Evolutionary conservation across 2,329 filamentous ascomycete species (phyloP).

Genomic region (Pseudogymnoascus sp.): DNA sequence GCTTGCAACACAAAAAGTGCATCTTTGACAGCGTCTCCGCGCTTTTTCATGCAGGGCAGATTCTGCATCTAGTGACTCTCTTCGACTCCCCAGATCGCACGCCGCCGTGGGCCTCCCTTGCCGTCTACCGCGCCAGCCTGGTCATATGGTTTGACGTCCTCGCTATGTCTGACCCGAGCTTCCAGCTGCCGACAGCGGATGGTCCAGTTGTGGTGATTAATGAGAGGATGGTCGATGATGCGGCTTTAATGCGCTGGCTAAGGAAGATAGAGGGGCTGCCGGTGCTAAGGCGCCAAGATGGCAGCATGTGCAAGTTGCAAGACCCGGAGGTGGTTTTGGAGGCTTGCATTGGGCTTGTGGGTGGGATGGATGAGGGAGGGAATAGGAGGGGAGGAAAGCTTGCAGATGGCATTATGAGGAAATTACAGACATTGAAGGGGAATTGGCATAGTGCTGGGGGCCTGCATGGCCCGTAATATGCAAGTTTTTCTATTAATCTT

Average conservation of each 20-base stretch:
- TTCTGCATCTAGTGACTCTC: slow-evolving; percentile 56
- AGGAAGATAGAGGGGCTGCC: slow-evolving; percentile 45
- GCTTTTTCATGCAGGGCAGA: slow-evolving; percentile 60
- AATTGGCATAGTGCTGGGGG: slow-evolving; percentile 22
- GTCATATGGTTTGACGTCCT: slow-evolving; percentile 57
- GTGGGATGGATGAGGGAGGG: slow-evolving; percentile 31
- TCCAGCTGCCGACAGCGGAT: slow-evolving; percentile 25
- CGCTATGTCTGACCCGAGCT: slow-evolving; percentile 37
- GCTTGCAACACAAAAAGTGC: slow-evolving; percentile 52
- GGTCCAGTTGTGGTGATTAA: slow-evolving; percentile 41
- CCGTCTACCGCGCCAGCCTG: slow-evolving; percentile 58
- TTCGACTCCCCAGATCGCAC: slow-evolving; percentile 40
- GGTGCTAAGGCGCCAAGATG: slow-evolving; percentile 42
- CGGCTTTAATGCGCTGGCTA: slow-evolving; percentile 41
- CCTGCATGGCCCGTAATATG: background rate
- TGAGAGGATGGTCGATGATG: slow-evolving; percentile 41
- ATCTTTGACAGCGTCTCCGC: slow-evolving; percentile 56
- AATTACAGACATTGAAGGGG: slow-evolving; percentile 36
- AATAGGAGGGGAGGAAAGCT: slow-evolving; percentile 33
- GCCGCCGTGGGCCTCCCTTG: slow-evolving; percentile 64
- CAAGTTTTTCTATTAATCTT: background rate
- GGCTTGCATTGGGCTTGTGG: slow-evolving; percentile 45
- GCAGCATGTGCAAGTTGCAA: slow-evolving; percentile 38
- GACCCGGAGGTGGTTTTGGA: slow-evolving; percentile 40
- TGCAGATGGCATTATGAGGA: slow-evolving; percentile 45